Evolutionary conservation across 192 early-diverging fungal species (phyloP).

Genomic region (Coemansia sp.): DNA sequence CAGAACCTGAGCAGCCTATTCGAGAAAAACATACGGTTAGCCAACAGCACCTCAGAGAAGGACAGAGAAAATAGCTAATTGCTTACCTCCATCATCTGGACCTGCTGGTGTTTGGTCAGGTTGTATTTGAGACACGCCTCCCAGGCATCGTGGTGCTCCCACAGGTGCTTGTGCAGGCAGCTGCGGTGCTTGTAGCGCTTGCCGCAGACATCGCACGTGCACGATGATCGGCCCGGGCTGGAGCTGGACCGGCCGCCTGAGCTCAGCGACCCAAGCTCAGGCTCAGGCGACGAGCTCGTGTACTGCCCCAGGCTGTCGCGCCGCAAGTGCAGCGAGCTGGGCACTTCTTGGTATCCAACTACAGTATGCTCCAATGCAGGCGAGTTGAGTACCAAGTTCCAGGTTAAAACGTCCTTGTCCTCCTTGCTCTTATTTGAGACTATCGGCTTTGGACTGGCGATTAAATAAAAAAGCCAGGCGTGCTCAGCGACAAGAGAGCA

Average conservation of each 20-base stretch:
- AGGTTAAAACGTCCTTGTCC: background rate
- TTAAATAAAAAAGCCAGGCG: background rate
- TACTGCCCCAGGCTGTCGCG: slow-evolving; percentile 37
- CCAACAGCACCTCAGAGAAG: background rate
- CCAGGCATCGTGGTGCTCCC: slow-evolving; percentile 66
- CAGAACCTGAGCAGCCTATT: slow-evolving; percentile 55
- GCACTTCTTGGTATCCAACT: slow-evolving; percentile 22
- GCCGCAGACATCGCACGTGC: slow-evolving; percentile 56
- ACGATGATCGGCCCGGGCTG: slow-evolving; percentile 49
- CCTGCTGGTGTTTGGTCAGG: slow-evolving; percentile 63
- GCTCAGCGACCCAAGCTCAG: slow-evolving; percentile 37
- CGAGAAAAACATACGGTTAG: background rate
- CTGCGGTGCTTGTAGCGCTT: slow-evolving; percentile 64
- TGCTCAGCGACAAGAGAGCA: no score
- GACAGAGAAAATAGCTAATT: background rate
- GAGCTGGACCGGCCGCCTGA: slow-evolving; percentile 38
- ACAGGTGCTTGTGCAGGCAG: slow-evolving; percentile 59
- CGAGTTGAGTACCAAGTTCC: background rate
- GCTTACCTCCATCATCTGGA: slow-evolving; percentile 66
- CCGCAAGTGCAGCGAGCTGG: slow-evolving; percentile 20
- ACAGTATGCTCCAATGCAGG: slow-evolving; percentile 2
- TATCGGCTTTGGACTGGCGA: background rate
- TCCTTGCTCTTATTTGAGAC: background rate
- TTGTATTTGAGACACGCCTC: slow-evolving; percentile 61
- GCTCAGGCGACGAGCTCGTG: slow-evolving; percentile 41